These are phyloP conservation scores for Laburnicola sp. DNA, from an alignment of 2,329 filamentous ascomycete genomes.

Conservation along the genomic window DNA sequence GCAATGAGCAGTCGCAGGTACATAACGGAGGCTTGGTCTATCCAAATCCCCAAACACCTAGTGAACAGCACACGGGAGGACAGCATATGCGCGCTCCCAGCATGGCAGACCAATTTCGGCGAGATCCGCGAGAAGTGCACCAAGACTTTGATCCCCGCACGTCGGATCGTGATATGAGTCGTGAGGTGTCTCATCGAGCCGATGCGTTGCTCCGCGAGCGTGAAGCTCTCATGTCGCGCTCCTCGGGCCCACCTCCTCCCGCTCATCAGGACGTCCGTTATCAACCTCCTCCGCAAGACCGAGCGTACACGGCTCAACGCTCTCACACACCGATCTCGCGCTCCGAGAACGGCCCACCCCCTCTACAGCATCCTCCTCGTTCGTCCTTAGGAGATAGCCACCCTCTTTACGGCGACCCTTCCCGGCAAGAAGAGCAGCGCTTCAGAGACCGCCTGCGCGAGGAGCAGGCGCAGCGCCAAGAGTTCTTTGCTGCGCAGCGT, in stretches of 20 bases:
- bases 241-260: constrained; percentile 21
- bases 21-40: constrained; percentile 37
- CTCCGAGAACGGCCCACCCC: constrained; percentile 32
- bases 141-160: constrained; percentile 36
- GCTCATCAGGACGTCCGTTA: constrained; percentile 37
- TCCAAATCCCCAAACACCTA: constrained; percentile 40
- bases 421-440: constrained; percentile 38
- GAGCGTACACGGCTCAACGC: constrained; percentile 32
- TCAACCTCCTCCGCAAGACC: constrained; percentile 31
- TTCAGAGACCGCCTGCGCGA: constrained; percentile 35
- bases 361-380: constrained; percentile 39
- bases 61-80: constrained; percentile 31
- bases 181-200: constrained; percentile 36
- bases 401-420: constrained; percentile 23
- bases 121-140: constrained; percentile 35
- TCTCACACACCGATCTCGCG: constrained; percentile 42
- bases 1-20: constrained; percentile 39
- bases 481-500: constrained; percentile 1
- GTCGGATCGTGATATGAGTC: constrained; percentile 38
- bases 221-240: constrained; percentile 24
- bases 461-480: constrained; percentile 27
- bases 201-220: constrained; percentile 37
- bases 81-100: constrained; percentile 29
- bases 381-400: constrained; percentile 33
- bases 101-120: constrained; percentile 35